Conservation (phyloP, 2,329 filamentous ascomycete genomes). For the Nemania abortiva region DNA sequence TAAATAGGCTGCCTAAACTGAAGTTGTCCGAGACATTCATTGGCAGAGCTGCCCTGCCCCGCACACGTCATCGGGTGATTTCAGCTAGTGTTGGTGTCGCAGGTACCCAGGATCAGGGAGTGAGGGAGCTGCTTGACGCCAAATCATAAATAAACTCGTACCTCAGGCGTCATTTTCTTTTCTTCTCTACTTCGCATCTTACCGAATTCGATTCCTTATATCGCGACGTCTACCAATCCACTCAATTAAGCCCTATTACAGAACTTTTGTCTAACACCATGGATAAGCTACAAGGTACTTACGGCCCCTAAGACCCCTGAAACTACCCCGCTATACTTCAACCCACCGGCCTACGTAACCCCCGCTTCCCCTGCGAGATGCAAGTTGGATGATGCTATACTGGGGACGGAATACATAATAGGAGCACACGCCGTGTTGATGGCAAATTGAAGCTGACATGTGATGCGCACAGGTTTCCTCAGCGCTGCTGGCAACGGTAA, state of each 20-base stretch:
- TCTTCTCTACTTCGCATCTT: constrained; percentile 5
- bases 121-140: constrained; percentile 32
- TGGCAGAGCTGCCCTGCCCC: constrained; percentile 37
- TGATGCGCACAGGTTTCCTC: constrained; percentile 31
- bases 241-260: neutral
- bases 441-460: constrained; percentile 23
- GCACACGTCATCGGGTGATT: constrained; percentile 47
- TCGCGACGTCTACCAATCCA: neutral
- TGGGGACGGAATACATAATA: neutral
- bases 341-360: constrained; percentile 25
- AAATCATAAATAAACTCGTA: constrained; percentile 20
- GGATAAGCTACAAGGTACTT: constrained; percentile 41
- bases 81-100: constrained; percentile 22
- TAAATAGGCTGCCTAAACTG: neutral
- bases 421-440: neutral
- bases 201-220: neutral
- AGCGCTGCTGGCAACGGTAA: constrained; percentile 46
- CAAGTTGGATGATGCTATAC: constrained; percentile 23
- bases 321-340: constrained; percentile 14
- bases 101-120: neutral
- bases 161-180: neutral
- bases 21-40: neutral
- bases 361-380: constrained; percentile 29
- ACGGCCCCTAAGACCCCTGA: constrained; percentile 1
- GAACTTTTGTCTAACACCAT: constrained; percentile 20